Conservation (phyloP, 129 eudicot species). For the Solidago caesia region DNA sequence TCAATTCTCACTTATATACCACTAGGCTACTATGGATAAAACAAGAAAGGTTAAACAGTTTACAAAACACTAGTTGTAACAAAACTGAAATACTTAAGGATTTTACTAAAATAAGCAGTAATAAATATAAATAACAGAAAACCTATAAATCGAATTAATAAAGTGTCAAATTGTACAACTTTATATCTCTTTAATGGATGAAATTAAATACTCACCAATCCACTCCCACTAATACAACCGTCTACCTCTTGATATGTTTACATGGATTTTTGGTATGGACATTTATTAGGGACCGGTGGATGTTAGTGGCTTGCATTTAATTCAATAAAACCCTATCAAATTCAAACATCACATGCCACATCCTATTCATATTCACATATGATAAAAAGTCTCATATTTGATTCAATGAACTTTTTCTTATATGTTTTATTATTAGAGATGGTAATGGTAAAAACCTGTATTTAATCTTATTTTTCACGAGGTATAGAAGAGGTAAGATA, state of each 20-base stretch:
- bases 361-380: no score
- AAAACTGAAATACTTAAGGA: no score
- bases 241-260: conserved; percentile 30
- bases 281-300: conserved; percentile 34
- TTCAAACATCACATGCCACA: conserved; percentile 25
- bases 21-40: no score
- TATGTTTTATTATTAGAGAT: no score
- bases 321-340: conserved; percentile 19
- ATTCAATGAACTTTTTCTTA: no score
- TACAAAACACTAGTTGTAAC: no score
- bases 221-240: conserved; percentile 15
- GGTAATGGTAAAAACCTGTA: no score
- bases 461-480: no score
- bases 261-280: conserved; percentile 30
- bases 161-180: conserved; percentile 22
- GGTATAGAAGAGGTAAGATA: no score
- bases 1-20: no score
- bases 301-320: conserved; percentile 35
- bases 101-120: background rate
- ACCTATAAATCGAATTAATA: background rate
- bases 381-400: no score
- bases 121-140: background rate
- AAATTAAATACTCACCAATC: conserved; percentile 29
- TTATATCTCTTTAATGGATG: background rate
- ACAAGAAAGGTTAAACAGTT: no score